Evolutionary conservation across 192 early-diverging fungal species (phyloP), one percentile per base, ranked within the genome.

Genomic region (Rhizophagus sp.): DNA sequence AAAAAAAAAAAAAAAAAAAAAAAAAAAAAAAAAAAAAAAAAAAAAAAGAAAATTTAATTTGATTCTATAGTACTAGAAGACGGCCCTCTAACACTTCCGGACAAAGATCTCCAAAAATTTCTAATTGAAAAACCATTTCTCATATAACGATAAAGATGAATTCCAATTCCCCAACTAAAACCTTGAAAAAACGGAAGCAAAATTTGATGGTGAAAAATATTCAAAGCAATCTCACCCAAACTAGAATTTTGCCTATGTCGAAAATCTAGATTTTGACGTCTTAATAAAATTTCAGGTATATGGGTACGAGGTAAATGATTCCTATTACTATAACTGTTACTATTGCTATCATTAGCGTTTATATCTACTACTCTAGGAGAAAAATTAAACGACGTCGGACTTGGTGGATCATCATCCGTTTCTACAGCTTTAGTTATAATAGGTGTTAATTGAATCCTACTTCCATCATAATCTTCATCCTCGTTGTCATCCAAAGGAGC

Each of bases 71-170:
- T 50, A 50, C 22, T 57, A 15, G 52, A 57, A 57, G 52, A 57
- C 17, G 52, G 2, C 4, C 67, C 36, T 41, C 34, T 70, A 10
- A 24, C 36, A 39, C 68, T 39, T 70, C 34, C 34, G 2, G 17
- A 44, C n/a, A 70, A 70, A 44, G n/a, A 49, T 27, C 71, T 30
- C 44, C 39, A 73, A 27, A 73, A 50, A 47, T 4, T 50, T 49
- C 71, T 73, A 15, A 73, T 3, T 15, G 71, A 50, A 49, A 73
- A 73, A 1, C 75, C 75, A 39, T 39, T 41, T 63, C 75, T 62
- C n/a, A 76, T 24, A 76, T 76, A 76, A 41, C 75, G 75, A 64
- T 76, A 76, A 41, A 76, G 25, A 41, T 76, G 75, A 11, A 64
- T 49, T 41, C 61, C 75, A 27, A 76, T 63, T 62, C 47, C 75